phyloP scores from a whole-genome alignment of 1,139 yeast species.

The Taphrina wiesneri region DNA sequence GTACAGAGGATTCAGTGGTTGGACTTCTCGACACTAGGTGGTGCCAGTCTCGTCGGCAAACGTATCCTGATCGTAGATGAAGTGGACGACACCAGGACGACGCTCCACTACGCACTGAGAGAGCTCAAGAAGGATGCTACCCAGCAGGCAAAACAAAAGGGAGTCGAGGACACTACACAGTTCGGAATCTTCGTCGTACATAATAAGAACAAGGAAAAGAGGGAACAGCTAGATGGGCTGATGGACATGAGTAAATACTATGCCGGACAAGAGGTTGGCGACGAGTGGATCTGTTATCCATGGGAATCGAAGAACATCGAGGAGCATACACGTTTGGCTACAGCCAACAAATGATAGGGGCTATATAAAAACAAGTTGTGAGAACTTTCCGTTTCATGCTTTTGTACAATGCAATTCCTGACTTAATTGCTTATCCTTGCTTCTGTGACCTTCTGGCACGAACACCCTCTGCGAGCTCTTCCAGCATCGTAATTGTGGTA shows the following conservation, averaged over 20 bases:
- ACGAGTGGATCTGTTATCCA: slow-evolving; percentile 95
- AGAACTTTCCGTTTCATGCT: neutral
- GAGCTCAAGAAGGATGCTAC: slow-evolving; percentile 83
- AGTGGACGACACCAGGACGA: slow-evolving; percentile 94
- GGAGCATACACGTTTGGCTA: slow-evolving; percentile 27
- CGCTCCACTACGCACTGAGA: slow-evolving; percentile 84
- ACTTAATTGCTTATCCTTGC: neutral
- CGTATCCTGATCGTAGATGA: slow-evolving; percentile 84
- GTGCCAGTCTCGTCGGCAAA: slow-evolving; percentile 72
- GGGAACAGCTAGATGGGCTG: slow-evolving; percentile 69
- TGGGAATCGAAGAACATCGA: slow-evolving; percentile 31
- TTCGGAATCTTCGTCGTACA: slow-evolving; percentile 90
- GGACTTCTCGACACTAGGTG: slow-evolving; percentile 64
- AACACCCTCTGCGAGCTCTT: slow-evolving; percentile 73
- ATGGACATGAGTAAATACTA: slow-evolving; percentile 67
- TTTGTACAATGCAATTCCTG: neutral
- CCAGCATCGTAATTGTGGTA: slow-evolving; percentile 70
- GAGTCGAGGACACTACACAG: slow-evolving; percentile 60
- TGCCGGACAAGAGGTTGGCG: slow-evolving; percentile 90
- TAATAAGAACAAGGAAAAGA: slow-evolving; percentile 86
- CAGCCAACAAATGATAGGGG: neutral
- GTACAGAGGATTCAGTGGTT: slow-evolving; percentile 96
- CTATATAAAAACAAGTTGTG: neutral
- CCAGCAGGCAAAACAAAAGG: slow-evolving; percentile 56
- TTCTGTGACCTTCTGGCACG: slow-evolving; percentile 60